Conservation (phyloP, 305 asterid species). For the Fraxinus dipetala region DNA sequence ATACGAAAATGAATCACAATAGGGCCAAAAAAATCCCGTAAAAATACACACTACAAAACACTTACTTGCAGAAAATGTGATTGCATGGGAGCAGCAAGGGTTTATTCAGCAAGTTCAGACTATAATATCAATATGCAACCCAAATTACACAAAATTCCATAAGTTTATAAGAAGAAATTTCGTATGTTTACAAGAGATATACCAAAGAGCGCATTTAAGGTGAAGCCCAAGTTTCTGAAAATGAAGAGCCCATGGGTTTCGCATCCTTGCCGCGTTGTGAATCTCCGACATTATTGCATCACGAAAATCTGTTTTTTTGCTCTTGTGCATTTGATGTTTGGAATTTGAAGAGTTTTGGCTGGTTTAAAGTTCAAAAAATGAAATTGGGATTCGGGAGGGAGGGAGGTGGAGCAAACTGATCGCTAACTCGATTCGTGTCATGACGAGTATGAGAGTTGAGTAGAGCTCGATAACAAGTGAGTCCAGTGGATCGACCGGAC, state of each 20-base stretch:
- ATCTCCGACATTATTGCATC: constrained; percentile 39
- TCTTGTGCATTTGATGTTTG: not conserved
- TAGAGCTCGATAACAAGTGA: not conserved
- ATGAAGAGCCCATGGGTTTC: constrained; percentile 69
- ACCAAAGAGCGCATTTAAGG: constrained; percentile 84
- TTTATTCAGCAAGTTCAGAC: constrained; percentile 62
- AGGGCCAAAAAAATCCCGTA: not conserved
- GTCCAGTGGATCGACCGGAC: too few relatives aligned
- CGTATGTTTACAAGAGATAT: not conserved
- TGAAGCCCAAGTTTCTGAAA: constrained; percentile 72
- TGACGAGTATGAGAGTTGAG: not conserved
- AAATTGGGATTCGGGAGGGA: not conserved
- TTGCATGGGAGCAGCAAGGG: constrained; percentile 82
- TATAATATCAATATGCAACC: constrained; percentile 23
- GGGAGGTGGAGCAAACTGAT: not conserved
- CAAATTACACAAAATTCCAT: not conserved
- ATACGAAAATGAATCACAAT: not conserved
- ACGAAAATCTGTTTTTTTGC: not conserved
- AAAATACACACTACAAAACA: not conserved
- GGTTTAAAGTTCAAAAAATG: not conserved
- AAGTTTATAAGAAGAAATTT: not conserved
- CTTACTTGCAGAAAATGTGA: constrained; percentile 86
- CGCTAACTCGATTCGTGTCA: not conserved
- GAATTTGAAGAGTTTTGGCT: not conserved
- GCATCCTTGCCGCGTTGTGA: constrained; percentile 34